phyloP scores from a whole-genome alignment of 176 grass and related monocot species.

The Alopecurus myosuroides region DNA sequence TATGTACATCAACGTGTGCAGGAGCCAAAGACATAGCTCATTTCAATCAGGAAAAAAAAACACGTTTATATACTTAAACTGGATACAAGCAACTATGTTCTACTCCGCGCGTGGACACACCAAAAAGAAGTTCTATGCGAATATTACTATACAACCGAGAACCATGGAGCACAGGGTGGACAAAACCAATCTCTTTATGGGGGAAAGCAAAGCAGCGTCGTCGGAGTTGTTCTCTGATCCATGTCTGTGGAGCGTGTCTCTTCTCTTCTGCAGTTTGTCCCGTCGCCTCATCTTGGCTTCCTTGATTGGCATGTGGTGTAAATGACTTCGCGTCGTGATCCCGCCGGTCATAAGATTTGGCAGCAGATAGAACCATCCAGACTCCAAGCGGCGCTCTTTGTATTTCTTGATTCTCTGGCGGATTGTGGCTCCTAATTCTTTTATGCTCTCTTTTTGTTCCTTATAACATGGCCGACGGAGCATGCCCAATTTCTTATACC shows the following conservation, averaged over 20 bases:
- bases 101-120: too few relatives aligned
- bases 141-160: not conserved
- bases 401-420: not conserved
- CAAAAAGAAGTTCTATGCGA: too few relatives aligned
- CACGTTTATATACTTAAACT: too few relatives aligned
- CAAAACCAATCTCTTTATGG: not conserved
- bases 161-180: not conserved
- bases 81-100: too few relatives aligned
- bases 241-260: not conserved
- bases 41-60: too few relatives aligned
- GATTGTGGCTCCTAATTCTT: not conserved
- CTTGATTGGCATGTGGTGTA: not conserved
- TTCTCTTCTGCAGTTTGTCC: not conserved
- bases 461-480: not conserved
- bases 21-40: too few relatives aligned
- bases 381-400: not conserved
- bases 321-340: not conserved
- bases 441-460: not conserved
- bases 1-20: too few relatives aligned
- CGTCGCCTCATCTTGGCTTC: not conserved
- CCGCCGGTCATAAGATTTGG: not conserved
- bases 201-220: not conserved
- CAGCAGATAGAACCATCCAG: not conserved
- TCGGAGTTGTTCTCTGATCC: not conserved
- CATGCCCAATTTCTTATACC: not conserved